Conservation (phyloP, 1,139 yeast genomes). For the Debaryomyces psychrophilus region DNA sequence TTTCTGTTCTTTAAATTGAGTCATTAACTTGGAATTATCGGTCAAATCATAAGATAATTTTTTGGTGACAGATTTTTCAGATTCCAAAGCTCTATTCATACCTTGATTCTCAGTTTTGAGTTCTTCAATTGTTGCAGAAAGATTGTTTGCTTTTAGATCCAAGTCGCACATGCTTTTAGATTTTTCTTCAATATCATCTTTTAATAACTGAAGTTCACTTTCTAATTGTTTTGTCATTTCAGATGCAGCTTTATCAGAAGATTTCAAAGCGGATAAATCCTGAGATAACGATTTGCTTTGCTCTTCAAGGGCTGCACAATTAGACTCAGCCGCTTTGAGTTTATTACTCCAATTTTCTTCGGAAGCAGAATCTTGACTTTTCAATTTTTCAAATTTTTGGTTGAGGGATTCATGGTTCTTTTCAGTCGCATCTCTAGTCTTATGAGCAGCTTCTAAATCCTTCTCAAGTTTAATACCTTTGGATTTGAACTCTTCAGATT, state of each 20-base stretch:
- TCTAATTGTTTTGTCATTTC: constrained; percentile 9
- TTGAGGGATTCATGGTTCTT: constrained; percentile 3
- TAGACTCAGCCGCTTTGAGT: constrained; percentile 5
- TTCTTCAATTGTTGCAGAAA: constrained; percentile 3
- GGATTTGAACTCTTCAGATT: constrained; percentile 13
- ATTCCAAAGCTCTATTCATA: constrained; percentile 2
- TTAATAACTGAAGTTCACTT: constrained; percentile 2
- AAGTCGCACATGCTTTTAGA: background rate
- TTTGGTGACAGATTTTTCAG: constrained; percentile 1
- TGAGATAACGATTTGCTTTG: constrained; percentile 5
- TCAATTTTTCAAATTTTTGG: constrained; percentile 8
- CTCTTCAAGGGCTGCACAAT: constrained; percentile 9
- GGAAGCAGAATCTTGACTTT: background rate
- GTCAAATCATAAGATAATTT: background rate
- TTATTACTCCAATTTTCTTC: constrained; percentile 5
- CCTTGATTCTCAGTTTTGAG: constrained; percentile 2
- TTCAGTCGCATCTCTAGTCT: constrained; percentile 5
- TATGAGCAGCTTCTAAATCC: constrained; percentile 2
- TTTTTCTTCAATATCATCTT: constrained; percentile 3
- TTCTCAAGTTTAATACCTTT: constrained; percentile 3
- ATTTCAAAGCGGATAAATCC: constrained; percentile 8
- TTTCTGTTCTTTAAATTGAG: background rate
- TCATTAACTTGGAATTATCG: background rate
- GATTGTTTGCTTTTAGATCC: background rate
- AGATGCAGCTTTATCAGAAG: constrained; percentile 4